Conservation (phyloP, 2,329 filamentous ascomycete genomes). For the Cryphonectria parasitica region DNA sequence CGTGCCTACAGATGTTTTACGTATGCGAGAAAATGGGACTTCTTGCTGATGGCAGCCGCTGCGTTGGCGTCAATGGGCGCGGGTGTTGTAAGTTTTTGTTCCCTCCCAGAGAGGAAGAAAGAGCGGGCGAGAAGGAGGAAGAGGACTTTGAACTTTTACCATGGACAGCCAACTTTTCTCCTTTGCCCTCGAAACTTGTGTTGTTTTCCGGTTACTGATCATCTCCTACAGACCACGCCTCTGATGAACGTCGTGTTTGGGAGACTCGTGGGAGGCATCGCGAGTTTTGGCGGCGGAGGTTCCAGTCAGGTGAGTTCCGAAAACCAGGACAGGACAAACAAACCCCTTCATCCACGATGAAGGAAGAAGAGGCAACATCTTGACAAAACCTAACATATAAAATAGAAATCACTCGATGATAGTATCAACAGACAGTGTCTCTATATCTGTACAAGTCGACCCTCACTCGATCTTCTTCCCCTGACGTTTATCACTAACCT, state of each 20-base stretch:
- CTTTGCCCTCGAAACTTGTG: neutral
- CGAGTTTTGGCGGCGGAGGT: conserved; percentile 34
- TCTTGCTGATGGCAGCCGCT: conserved; percentile 50
- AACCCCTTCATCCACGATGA: neutral
- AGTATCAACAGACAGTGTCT: conserved; percentile 18
- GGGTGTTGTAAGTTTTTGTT: conserved; percentile 41
- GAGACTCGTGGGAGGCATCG: conserved; percentile 52
- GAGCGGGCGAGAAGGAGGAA: too few species aligned
- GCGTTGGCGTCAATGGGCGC: conserved; percentile 54
- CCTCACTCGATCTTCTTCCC: neutral
- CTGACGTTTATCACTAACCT: neutral
- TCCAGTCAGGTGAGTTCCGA: conserved; percentile 19
- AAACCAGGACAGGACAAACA: too few species aligned
- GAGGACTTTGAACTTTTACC: too few species aligned
- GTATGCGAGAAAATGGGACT: conserved; percentile 58
- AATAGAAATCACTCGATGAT: neutral
- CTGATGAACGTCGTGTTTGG: conserved; percentile 65
- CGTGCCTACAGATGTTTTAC: conserved; percentile 44
- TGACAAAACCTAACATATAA: neutral
- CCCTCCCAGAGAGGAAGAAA: neutral
- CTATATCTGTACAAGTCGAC: conserved; percentile 7
- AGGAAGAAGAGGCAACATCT: neutral
- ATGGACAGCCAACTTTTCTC: neutral
- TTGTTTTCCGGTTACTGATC: neutral
- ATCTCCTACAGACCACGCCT: conserved; percentile 49